Conservation (phyloP, 164 flowering plant species). For the Vitis cinerea region DNA sequence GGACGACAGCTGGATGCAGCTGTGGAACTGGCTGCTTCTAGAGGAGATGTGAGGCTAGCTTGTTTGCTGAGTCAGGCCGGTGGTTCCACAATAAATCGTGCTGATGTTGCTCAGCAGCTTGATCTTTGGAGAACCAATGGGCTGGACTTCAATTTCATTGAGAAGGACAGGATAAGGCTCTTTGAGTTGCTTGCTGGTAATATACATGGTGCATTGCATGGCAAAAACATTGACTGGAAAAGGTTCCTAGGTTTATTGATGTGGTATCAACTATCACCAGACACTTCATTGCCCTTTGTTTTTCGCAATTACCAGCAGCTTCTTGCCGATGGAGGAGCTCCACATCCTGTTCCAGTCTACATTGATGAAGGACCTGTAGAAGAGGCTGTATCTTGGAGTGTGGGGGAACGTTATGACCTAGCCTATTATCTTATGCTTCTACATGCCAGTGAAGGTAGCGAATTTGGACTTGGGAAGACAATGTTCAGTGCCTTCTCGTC, state of each 20-base stretch:
- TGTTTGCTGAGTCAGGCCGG: slow-evolving; percentile 95
- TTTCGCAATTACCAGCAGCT: slow-evolving; percentile 69
- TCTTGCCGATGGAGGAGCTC: slow-evolving; percentile 69
- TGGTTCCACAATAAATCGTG: slow-evolving; percentile 73
- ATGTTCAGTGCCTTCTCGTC: slow-evolving; percentile 97
- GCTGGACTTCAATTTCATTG: slow-evolving; percentile 84
- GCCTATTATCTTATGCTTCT: slow-evolving; percentile 94
- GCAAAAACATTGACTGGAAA: slow-evolving; percentile 78
- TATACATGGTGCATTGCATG: slow-evolving; percentile 64
- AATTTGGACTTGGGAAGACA: slow-evolving; percentile 55
- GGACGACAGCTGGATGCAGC: slow-evolving; percentile 86
- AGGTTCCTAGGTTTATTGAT: slow-evolving; percentile 85
- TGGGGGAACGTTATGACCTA: slow-evolving; percentile 61
- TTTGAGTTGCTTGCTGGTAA: slow-evolving; percentile 90
- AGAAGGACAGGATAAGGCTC: slow-evolving; percentile 69
- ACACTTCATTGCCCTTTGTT: slow-evolving; percentile 53
- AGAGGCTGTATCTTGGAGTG: slow-evolving; percentile 32
- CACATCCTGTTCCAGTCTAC: slow-evolving; percentile 80
- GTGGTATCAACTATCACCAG: slow-evolving; percentile 93
- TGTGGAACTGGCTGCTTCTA: slow-evolving; percentile 80
- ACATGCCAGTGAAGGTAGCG: slow-evolving; percentile 59
- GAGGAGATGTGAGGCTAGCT: slow-evolving; percentile 93
- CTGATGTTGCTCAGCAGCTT: slow-evolving; percentile 77
- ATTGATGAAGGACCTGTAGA: slow-evolving; percentile 74
- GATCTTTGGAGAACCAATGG: slow-evolving; percentile 81